Evolutionary conservation across 345 rosid genomes (phyloP).

Genomic region (Heritiera littoralis): DNA sequence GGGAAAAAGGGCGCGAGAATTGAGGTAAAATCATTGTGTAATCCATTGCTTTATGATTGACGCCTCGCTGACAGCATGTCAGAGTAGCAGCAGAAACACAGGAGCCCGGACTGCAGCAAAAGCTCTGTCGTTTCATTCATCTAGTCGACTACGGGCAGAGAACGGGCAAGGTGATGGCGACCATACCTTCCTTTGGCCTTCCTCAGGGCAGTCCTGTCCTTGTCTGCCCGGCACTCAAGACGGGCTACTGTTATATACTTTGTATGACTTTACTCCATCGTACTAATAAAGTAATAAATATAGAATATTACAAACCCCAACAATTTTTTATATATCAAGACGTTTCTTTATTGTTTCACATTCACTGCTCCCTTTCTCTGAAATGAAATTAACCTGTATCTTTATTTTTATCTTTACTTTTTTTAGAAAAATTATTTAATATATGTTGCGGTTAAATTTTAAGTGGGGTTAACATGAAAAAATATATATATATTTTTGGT

Average conservation of each 20-base stretch:
- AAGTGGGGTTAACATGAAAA: too few species aligned
- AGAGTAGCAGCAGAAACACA: conserved; percentile 29
- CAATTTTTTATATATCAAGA: neutral
- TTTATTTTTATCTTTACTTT: too few species aligned
- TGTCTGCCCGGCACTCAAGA: conserved; percentile 47
- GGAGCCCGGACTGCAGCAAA: conserved; percentile 14
- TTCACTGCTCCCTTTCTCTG: neutral
- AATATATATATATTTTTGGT: too few species aligned
- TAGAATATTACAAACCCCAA: neutral
- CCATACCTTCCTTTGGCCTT: conserved; percentile 35
- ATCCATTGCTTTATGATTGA: conserved; percentile 76
- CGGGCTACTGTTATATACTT: conserved; percentile 18
- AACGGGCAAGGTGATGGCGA: conserved; percentile 37
- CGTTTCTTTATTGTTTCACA: neutral
- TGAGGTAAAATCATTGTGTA: conserved; percentile 58
- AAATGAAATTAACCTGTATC: too few species aligned
- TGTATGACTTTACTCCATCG: neutral
- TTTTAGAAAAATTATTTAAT: too few species aligned
- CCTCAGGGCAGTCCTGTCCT: conserved; percentile 45
- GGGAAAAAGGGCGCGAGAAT: conserved; percentile 6
- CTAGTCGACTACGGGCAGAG: conserved; percentile 3
- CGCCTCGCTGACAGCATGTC: conserved; percentile 56
- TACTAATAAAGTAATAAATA: neutral
- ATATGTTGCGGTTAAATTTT: too few species aligned
- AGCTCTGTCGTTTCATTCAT: conserved; percentile 15